Evolutionary conservation across 1,284 basidiomycete genomes (phyloP).

Genomic region (Trichosporon sp.): DNA sequence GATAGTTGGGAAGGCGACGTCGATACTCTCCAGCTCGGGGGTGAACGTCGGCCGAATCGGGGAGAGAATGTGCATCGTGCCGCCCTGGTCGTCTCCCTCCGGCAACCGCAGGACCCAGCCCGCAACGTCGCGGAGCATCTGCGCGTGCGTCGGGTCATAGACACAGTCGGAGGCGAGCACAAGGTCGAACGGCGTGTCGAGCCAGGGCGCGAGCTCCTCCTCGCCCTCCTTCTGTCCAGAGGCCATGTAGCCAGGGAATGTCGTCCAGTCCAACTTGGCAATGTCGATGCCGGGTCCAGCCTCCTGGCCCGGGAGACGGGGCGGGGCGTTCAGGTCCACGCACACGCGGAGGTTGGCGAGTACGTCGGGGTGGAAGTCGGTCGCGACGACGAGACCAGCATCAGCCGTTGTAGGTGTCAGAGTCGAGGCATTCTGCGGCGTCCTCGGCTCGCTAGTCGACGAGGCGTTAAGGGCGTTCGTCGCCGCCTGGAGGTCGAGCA

Average conservation of each 20-base stretch:
- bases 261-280: constrained; percentile 70
- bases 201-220: constrained; percentile 33
- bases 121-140: constrained; percentile 50
- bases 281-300: constrained; percentile 56
- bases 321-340: constrained; percentile 65
- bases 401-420: constrained; percentile 22
- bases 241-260: constrained; percentile 55
- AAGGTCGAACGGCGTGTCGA: constrained; percentile 50
- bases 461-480: constrained; percentile 9
- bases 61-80: constrained; percentile 55
- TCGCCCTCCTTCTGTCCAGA: constrained; percentile 25
- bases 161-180: constrained; percentile 56
- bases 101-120: constrained; percentile 50
- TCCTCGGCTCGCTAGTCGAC: neutral
- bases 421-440: neutral
- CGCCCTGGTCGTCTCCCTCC: constrained; percentile 41
- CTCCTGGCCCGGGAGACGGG: constrained; percentile 22
- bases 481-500: constrained; percentile 58
- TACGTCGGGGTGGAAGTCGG: constrained; percentile 76
- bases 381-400: constrained; percentile 64
- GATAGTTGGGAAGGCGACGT: constrained; percentile 47
- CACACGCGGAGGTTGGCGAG: constrained; percentile 73
- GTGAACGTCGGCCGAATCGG: constrained; percentile 56
- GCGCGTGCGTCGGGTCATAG: constrained; percentile 55
- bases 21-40: constrained; percentile 54